Evolutionary conservation across 2,329 filamentous ascomycete genomes (phyloP), one percentile per base, ranked within the genome.

Genomic region (Graphilbum sp.): DNA sequence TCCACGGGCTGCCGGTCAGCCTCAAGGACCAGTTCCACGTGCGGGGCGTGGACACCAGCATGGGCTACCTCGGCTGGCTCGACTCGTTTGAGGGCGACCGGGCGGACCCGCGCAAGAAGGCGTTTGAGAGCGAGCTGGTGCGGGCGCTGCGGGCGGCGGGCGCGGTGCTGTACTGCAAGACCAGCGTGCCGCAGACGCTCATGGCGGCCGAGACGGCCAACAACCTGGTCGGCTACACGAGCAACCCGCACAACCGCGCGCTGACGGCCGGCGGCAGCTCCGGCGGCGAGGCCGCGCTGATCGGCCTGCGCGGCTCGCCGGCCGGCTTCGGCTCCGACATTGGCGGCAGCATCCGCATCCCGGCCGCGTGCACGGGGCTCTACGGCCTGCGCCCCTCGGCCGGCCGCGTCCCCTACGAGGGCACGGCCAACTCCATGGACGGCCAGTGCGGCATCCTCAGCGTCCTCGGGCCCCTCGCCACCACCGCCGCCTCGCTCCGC

Each of bases 381-480:
- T 58, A 53, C 35, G 48, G 50, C 5, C 37, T 56, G 17, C 48
- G 51, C 17, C 52, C 52, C 11, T 47, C 45, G 4, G 39, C 46
- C 19, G 54, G 51, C 19, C 50, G 53, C 7, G 11, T 49, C 9
- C 45, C 46, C 3, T 49, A 47, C 23, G 35, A 35, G n/a, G 43
- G 43, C n/a, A 33, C 24, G 5, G 48, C 46, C 20, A 49, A 49
- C 17, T 47, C 43, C 40, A 56, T 55, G 23, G 52, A 51, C 37
- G 78, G 78, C 0, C 75, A 83, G 46, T 74, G 70, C 45, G 67
- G 63, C 0, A 62, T 79, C 24, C 57, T 72, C 2, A 36, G 33
- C 15, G 38, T 78, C 70, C 0, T 71, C 78, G 1, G 64, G 78
- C 12, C 79, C 77, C 0, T 74, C 75, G 0, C 51, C 0, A 68